These are phyloP conservation scores for Boletus pseudo-olivaceus DNA, from an alignment of 768 basidiomycete species.

Conservation along the genomic window DNA sequence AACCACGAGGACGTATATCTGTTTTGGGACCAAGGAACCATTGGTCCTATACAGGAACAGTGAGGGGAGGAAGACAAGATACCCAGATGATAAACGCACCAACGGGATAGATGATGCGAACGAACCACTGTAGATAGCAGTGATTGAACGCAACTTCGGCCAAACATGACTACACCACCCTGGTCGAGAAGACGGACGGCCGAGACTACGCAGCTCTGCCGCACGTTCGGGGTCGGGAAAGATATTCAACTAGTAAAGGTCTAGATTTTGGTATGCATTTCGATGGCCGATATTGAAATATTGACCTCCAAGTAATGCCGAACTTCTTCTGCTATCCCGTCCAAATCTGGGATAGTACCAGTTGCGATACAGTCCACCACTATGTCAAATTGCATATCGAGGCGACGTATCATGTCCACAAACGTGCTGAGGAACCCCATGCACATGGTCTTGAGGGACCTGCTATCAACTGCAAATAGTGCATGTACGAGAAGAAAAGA, in stretches of 20 bases:
- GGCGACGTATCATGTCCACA: conserved; percentile 8
- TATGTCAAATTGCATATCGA: conserved; percentile 9
- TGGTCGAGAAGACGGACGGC: conserved; percentile 10
- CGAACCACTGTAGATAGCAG: conserved; percentile 6
- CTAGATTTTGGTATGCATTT: background rate
- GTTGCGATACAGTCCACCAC: conserved; percentile 11
- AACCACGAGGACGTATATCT: background rate
- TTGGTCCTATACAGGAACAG: conserved; percentile 1
- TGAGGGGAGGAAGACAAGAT: background rate
- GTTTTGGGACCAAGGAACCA: conserved; percentile 11
- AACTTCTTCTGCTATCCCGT: conserved; percentile 1
- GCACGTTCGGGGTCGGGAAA: conserved; percentile 3
- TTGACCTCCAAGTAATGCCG: too few relatives aligned
- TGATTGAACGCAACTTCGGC: conserved; percentile 11
- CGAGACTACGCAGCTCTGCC: conserved; percentile 10
- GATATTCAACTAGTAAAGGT: background rate
- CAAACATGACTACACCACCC: conserved; percentile 14
- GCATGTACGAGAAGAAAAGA: conserved; percentile 14
- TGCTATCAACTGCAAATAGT: conserved; percentile 4
- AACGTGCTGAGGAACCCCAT: conserved; percentile 9
- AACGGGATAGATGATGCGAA: conserved; percentile 10
- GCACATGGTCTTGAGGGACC: conserved; percentile 1
- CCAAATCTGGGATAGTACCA: conserved; percentile 8
- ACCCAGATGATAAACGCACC: background rate
- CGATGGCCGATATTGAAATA: background rate